Evolutionary conservation across 306 rosid species (phyloP).

Genomic region (Quercus agrifolia): DNA sequence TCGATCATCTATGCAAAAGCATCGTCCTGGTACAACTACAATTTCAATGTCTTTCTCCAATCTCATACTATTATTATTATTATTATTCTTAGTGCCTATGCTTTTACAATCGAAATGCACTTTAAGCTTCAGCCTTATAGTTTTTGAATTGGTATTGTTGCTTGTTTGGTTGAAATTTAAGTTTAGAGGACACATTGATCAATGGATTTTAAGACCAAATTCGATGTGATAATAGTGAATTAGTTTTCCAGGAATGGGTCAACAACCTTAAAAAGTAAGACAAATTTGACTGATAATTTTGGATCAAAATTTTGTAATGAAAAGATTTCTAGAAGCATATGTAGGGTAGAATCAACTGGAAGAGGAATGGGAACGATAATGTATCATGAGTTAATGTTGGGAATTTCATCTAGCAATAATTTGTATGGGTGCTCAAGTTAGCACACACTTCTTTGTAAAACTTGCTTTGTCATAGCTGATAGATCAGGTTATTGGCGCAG

Average conservation of each 20-base stretch:
- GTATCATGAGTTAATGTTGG: no score
- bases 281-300: background rate
- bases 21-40: conserved; percentile 56
- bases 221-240: background rate
- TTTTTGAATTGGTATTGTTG: background rate
- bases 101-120: background rate
- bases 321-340: background rate
- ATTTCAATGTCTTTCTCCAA: background rate
- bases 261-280: background rate
- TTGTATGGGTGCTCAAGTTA: background rate
- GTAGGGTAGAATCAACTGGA: background rate
- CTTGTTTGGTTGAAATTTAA: background rate
- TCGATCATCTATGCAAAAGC: conserved; percentile 93
- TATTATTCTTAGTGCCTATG: background rate
- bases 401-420: background rate
- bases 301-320: background rate
- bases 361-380: background rate
- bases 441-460: background rate
- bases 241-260: background rate
- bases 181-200: background rate
- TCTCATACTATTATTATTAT: background rate
- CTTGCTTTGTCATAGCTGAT: background rate
- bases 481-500: background rate
- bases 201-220: background rate
- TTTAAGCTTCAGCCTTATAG: background rate